Percentiles rank a stretch among this genome's conserved stretches.
phyloP scores from a whole-genome alignment of 768 basidiomycete species.

The Phlebiopsis flavidoalba region DNA sequence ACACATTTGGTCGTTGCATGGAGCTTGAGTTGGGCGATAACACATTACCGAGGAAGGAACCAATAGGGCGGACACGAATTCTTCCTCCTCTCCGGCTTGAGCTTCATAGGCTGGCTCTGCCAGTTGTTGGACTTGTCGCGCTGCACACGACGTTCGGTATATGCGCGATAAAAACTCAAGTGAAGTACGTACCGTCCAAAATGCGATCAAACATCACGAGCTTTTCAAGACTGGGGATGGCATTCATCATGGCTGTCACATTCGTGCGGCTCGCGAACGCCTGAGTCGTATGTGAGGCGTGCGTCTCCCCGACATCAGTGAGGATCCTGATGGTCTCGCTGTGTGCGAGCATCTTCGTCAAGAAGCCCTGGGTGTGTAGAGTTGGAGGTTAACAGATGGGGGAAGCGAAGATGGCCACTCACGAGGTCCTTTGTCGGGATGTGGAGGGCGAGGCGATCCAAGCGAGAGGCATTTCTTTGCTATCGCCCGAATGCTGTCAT shows the following conservation, averaged over 20 bases:
- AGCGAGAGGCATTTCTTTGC: slow-evolving; percentile 36
- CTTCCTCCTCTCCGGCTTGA: slow-evolving; percentile 9
- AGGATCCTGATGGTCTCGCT: slow-evolving; percentile 39
- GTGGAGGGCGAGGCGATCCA: slow-evolving; percentile 46
- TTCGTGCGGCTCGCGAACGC: slow-evolving; percentile 33
- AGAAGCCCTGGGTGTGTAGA: background rate
- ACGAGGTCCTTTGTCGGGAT: slow-evolving; percentile 51
- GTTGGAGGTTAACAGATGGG: background rate
- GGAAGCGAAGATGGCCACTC: slow-evolving; percentile 9
- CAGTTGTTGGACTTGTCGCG: slow-evolving; percentile 1
- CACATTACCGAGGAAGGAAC: slow-evolving; percentile 3
- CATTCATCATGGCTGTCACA: slow-evolving; percentile 36
- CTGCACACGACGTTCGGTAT: background rate
- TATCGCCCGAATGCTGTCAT: slow-evolving; percentile 35
- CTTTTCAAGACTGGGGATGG: slow-evolving; percentile 35
- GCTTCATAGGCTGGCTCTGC: background rate
- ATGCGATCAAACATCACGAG: slow-evolving; percentile 45
- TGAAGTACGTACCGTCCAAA: slow-evolving; percentile 47
- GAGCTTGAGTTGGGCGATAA: no score
- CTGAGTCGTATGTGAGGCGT: slow-evolving; percentile 36
- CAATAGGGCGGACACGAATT: slow-evolving; percentile 1
- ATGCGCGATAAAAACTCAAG: background rate
- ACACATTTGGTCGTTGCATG: no score
- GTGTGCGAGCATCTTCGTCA: slow-evolving; percentile 23
- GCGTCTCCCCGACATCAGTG: slow-evolving; percentile 38